Conservation (phyloP, 495 filamentous ascomycete species). For the Parmelia sp. region DNA sequence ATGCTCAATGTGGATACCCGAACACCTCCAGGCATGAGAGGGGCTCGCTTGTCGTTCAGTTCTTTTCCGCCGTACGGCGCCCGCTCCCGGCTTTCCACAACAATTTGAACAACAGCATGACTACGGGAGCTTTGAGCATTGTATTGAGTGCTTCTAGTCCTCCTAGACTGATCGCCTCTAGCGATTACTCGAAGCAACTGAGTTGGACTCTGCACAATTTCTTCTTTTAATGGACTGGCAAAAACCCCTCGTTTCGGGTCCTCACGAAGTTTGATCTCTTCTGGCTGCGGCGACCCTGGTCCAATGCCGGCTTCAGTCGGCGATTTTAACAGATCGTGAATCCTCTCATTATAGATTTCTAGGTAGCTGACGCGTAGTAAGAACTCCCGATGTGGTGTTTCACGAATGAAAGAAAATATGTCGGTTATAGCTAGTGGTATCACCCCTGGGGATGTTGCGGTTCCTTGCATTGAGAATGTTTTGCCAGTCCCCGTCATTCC, state of each 20-base stretch:
- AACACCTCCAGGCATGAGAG: conserved; percentile 79
- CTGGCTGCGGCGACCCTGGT: conserved; percentile 47
- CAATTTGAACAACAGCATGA: conserved; percentile 97
- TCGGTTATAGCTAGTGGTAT: conserved; percentile 97
- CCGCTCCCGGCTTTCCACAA: conserved; percentile 92
- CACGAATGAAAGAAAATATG: conserved; percentile 97
- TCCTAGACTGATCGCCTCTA: conserved; percentile 80
- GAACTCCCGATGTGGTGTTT: conserved; percentile 92
- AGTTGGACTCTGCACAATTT: conserved; percentile 96
- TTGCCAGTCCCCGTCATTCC: conserved; percentile 99
- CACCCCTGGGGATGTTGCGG: conserved; percentile 91
- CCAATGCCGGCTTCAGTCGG: conserved; percentile 46
- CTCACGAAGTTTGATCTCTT: conserved; percentile 95
- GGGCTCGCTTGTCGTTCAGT: conserved; percentile 64
- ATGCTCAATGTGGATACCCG: conserved; percentile 90
- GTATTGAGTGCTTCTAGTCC: conserved; percentile 90
- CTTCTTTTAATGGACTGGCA: conserved; percentile 91
- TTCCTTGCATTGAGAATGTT: conserved; percentile 99
- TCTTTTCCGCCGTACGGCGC: conserved; percentile 46
- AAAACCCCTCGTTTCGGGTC: conserved; percentile 96
- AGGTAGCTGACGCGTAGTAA: conserved; percentile 94
- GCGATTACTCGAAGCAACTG: conserved; percentile 94
- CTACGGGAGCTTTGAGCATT: conserved; percentile 93
- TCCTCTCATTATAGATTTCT: conserved; percentile 98
- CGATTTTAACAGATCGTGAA: conserved; percentile 84